Evolutionary conservation across 148 eudicot species (phyloP).

Genomic region (Vaccinium darrowii): DNA sequence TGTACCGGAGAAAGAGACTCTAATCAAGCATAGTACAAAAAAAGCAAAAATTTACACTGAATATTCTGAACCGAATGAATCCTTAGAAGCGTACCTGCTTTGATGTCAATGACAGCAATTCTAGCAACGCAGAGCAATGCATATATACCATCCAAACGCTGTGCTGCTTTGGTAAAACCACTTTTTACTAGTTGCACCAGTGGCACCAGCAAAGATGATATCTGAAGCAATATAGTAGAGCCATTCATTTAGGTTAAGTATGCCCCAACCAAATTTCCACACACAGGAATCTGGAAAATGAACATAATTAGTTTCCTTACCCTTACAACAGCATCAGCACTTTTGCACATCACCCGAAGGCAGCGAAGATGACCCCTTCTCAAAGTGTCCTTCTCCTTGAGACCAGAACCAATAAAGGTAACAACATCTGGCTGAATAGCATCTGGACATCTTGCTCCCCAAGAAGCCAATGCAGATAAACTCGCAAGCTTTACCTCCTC

Average conservation of each 20-base stretch:
- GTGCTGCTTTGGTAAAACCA: constrained; percentile 82
- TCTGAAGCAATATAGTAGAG: constrained; percentile 38
- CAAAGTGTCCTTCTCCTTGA: constrained; percentile 87
- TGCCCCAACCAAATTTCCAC: neutral
- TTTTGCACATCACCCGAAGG: constrained; percentile 63
- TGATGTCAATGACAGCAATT: constrained; percentile 83
- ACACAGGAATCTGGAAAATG: constrained; percentile 1
- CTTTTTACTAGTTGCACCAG: constrained; percentile 83
- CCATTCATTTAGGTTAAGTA: neutral
- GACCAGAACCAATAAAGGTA: constrained; percentile 66
- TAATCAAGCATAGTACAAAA: neutral
- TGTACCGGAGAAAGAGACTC: constrained; percentile 20
- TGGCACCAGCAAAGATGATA: constrained; percentile 68
- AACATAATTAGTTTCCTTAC: constrained; percentile 33
- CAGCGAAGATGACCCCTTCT: constrained; percentile 91
- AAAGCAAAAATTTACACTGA: neutral
- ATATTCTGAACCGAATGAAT: constrained; percentile 3
- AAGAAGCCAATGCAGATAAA: constrained; percentile 70
- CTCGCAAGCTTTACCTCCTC: constrained; percentile 91
- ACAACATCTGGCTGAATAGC: constrained; percentile 54
- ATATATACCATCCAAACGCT: constrained; percentile 90
- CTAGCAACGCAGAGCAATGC: constrained; percentile 71
- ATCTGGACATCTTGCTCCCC: constrained; percentile 69
- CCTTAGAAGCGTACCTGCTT: constrained; percentile 57
- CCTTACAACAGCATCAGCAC: constrained; percentile 58